Conservation (phyloP, 1,139 yeast species). For the Nadsonia starkeyi-henricii region DNA sequence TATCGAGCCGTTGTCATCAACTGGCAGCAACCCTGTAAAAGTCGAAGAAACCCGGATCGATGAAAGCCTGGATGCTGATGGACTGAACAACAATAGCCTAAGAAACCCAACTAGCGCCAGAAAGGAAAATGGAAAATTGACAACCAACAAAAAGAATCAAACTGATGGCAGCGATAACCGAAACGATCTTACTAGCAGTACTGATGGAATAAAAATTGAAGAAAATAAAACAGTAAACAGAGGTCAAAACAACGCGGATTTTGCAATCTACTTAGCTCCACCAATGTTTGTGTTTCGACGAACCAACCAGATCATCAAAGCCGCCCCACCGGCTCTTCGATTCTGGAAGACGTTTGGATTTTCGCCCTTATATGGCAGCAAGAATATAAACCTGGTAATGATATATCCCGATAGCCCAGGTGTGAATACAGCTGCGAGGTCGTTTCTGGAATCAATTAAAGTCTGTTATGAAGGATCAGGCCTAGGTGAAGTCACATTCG, state of each 20-base stretch:
- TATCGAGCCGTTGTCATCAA: too few species aligned
- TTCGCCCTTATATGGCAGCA: conserved; percentile 21
- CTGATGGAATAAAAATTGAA: neutral
- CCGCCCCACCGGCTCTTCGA: conserved; percentile 23
- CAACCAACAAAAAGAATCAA: neutral
- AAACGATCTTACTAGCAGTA: neutral
- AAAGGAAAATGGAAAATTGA: neutral
- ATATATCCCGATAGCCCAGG: conserved; percentile 21
- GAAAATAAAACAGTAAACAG: conserved; percentile 8
- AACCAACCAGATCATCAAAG: conserved; percentile 18
- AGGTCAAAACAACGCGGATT: conserved; percentile 7
- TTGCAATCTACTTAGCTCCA: conserved; percentile 14
- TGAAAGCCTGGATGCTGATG: too few species aligned
- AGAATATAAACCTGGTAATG: conserved; percentile 18
- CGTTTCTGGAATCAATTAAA: conserved; percentile 18
- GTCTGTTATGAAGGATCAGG: conserved; percentile 24
- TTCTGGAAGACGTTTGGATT: conserved; percentile 28
- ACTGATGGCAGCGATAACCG: neutral
- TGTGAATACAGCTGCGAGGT: conserved; percentile 13
- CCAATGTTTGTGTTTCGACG: conserved; percentile 20
- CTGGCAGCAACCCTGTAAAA: too few species aligned
- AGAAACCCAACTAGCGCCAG: too few species aligned
- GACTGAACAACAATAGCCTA: too few species aligned
- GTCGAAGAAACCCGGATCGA: too few species aligned
- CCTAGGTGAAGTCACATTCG: conserved; percentile 20